Percentiles rank a stretch among this genome's conserved stretches.
Evolutionary conservation across 768 basidiomycete genomes (phyloP).

Genomic region (Collybia sp.): DNA sequence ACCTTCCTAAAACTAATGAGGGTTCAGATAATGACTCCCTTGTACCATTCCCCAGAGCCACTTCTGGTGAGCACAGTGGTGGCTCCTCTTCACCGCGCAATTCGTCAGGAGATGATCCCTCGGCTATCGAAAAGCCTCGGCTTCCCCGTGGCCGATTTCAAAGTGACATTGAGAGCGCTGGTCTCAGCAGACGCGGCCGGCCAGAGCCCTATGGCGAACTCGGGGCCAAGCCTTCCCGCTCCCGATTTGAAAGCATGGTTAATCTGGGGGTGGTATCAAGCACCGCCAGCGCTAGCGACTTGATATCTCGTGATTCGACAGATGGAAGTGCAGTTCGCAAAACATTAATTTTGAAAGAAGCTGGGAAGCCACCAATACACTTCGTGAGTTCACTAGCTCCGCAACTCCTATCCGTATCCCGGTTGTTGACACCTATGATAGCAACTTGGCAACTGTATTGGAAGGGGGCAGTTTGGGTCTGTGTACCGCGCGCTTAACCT

Average conservation of each 20-base stretch:
- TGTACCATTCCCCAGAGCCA: conserved; percentile 64
- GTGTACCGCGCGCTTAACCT: conserved; percentile 94
- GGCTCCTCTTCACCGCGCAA: conserved; percentile 27
- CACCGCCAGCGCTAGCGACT: conserved; percentile 61
- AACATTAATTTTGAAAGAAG: conserved; percentile 74
- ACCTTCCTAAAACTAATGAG: conserved; percentile 35
- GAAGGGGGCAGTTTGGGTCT: conserved; percentile 93
- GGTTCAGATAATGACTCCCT: conserved; percentile 30
- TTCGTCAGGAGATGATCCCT: conserved; percentile 29
- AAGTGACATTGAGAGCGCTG: conserved; percentile 64
- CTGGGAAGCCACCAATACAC: conserved; percentile 73
- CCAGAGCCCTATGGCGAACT: conserved; percentile 70
- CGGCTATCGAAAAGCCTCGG: conserved; percentile 31
- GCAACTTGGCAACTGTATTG: conserved; percentile 98
- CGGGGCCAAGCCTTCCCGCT: conserved; percentile 45
- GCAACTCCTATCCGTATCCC: not conserved
- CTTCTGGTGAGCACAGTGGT: conserved; percentile 42
- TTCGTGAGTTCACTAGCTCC: conserved; percentile 55
- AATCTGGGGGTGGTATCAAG: conserved; percentile 50
- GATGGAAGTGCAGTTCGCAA: conserved; percentile 63
- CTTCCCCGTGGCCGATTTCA: conserved; percentile 63
- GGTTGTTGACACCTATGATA: conserved; percentile 25
- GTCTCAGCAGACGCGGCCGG: conserved; percentile 44
- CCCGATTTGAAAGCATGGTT: conserved; percentile 72
- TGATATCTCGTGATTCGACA: conserved; percentile 54